A percentile compares a stretch with the other conserved stretches of the same genome.
These are phyloP conservation scores for Beauveria varroae DNA, from an alignment of 2,329 filamentous ascomycete genomes.

Conservation along the genomic window DNA sequence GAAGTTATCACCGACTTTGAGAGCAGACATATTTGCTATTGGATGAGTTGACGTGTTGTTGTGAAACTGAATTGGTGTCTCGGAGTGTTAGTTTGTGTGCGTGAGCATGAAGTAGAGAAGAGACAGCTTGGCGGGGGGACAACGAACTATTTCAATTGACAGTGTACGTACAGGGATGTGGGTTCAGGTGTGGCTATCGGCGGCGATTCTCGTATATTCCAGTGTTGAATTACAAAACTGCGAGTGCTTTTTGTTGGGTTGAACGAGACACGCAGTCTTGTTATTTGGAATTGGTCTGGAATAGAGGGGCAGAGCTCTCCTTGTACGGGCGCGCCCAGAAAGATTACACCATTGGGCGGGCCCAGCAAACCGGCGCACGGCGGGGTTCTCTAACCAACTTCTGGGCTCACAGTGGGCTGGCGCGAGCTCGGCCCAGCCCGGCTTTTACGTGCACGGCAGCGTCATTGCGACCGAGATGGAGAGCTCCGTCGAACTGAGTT, in stretches of 20 bases:
- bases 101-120: not conserved
- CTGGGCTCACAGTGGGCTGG: too few species aligned
- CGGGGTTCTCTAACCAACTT: not conserved
- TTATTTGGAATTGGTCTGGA: slow-evolving; percentile 4
- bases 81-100: not conserved
- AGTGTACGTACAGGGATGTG: not conserved
- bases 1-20: slow-evolving; percentile 78
- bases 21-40: slow-evolving; percentile 44
- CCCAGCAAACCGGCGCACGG: not conserved
- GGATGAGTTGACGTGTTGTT: not conserved
- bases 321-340: not conserved
- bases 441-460: not conserved
- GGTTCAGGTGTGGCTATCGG: not conserved
- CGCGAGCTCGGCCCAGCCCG: slow-evolving; percentile 3
- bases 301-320: slow-evolving; percentile 3
- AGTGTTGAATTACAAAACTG: not conserved
- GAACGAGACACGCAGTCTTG: slow-evolving; percentile 2
- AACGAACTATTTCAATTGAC: slow-evolving; percentile 5
- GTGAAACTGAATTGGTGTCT: slow-evolving; percentile 2
- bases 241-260: not conserved
- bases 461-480: not conserved
- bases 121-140: not conserved
- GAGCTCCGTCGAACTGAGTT: not conserved
- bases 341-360: not conserved
- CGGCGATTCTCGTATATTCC: not conserved